Conservation (phyloP, 106 monocot genomes). For the Apostasia ramifera region DNA sequence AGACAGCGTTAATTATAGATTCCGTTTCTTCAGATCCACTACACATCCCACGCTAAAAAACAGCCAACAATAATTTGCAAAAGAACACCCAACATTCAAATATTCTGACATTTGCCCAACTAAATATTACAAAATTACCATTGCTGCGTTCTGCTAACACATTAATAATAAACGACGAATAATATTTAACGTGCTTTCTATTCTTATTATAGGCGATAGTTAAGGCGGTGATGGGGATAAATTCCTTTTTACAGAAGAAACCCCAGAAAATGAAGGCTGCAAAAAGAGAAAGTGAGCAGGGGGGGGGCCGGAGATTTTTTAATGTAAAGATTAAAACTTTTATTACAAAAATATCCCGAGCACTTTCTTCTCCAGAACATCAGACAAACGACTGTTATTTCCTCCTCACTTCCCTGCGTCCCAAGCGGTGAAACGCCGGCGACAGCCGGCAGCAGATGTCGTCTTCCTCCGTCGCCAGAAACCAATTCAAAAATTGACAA, state of each 20-base stretch:
- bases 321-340: not conserved
- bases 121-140: too few relatives aligned
- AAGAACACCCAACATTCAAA: not conserved
- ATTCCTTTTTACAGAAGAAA: not conserved
- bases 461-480: not conserved
- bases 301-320: not conserved
- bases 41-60: not conserved
- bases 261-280: constrained; percentile 1
- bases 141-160: too few relatives aligned
- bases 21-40: not conserved
- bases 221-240: not conserved
- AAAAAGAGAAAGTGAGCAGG: not conserved
- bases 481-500: not conserved
- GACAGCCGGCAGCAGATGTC: not conserved
- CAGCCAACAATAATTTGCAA: not conserved
- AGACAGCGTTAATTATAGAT: not conserved
- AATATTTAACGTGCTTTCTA: not conserved
- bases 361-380: not conserved
- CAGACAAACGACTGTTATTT: not conserved
- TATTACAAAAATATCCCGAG: not conserved
- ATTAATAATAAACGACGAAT: too few relatives aligned
- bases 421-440: not conserved
- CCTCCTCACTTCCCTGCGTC: not conserved
- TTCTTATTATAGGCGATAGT: not conserved
- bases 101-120: not conserved